Conservation (phyloP, 306 rosid species). For the Astragalus glycyphyllos region DNA sequence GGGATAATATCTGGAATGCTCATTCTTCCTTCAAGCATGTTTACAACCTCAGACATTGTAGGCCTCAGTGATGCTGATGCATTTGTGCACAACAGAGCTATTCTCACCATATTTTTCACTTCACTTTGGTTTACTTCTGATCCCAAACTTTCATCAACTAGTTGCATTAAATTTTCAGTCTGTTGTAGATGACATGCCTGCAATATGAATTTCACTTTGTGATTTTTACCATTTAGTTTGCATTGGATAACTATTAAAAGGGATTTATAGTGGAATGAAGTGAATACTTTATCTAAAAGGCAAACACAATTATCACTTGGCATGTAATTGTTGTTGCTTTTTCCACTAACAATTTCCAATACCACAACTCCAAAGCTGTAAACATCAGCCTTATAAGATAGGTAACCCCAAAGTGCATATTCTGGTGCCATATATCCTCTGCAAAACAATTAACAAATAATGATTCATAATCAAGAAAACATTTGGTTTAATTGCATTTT, state of each 20-base stretch:
- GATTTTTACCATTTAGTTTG: not conserved
- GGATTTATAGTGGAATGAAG: conserved; percentile 9
- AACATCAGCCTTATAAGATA: conserved; percentile 65
- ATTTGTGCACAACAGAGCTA: conserved; percentile 62
- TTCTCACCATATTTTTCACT: conserved; percentile 54
- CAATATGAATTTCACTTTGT: conserved; percentile 5
- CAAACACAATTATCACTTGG: conserved; percentile 59
- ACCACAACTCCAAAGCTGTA: conserved; percentile 69
- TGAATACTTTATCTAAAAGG: conserved; percentile 68
- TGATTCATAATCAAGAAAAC: conserved; percentile 10
- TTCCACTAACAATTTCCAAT: conserved; percentile 61
- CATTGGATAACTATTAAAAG: conserved; percentile 7
- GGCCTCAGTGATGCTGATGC: conserved; percentile 62
- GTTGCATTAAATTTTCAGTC: conserved; percentile 46
- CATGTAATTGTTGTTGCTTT: conserved; percentile 49
- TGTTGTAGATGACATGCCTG: conserved; percentile 49
- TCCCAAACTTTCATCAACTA: conserved; percentile 62
- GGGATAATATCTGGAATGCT: conserved; percentile 47
- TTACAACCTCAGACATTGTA: conserved; percentile 65
- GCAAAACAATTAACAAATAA: conserved; percentile 37
- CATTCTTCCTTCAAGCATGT: conserved; percentile 65
- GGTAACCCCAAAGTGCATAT: conserved; percentile 70
- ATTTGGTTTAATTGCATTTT: too few relatives aligned
- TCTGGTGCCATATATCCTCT: conserved; percentile 85
- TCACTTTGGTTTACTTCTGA: conserved; percentile 53